Evolutionary conservation across 805 yeast genomes (phyloP).

Genomic region (Kodamaea nitidulidarum): DNA sequence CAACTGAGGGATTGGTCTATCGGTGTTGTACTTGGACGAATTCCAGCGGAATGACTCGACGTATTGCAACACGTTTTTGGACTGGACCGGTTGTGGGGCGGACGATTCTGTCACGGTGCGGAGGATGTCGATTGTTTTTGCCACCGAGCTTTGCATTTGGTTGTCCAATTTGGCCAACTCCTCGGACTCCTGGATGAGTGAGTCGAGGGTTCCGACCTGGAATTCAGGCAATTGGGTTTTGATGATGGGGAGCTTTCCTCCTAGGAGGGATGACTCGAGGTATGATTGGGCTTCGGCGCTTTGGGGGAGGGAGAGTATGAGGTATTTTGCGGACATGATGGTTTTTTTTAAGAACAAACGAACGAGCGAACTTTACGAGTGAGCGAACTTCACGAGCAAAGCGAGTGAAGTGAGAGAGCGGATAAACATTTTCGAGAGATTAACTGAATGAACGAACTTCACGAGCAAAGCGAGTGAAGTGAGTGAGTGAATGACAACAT

Average conservation of each 20-base stretch:
- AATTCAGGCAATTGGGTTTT: conserved; percentile 71
- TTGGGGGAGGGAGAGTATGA: conserved; percentile 59
- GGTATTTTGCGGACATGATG: conserved; percentile 34
- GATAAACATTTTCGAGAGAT: too few relatives aligned
- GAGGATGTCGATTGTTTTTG: conserved; percentile 75
- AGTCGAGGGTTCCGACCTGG: conserved; percentile 92
- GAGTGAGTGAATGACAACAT: too few relatives aligned
- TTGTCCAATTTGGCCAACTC: conserved; percentile 78
- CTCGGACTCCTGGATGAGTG: conserved; percentile 85
- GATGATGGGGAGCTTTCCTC: conserved; percentile 52
- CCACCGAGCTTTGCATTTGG: conserved; percentile 66
- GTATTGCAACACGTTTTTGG: conserved; percentile 53
- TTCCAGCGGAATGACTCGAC: conserved; percentile 84
- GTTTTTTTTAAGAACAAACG: conserved; percentile 3
- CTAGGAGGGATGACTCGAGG: conserved; percentile 52
- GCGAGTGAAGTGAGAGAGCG: too few relatives aligned
- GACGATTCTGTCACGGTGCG: conserved; percentile 31
- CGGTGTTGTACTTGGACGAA: conserved; percentile 77
- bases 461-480: too few relatives aligned
- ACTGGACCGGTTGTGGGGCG: conserved; percentile 33
- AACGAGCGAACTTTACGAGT: too few relatives aligned
- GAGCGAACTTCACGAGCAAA: too few relatives aligned
- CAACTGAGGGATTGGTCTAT: conserved; percentile 75
- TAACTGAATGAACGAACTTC: too few relatives aligned
- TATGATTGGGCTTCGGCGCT: conserved; percentile 46